phyloP scores from a whole-genome alignment of 1,284 basidiomycete species.

The Takashimella koratensis region DNA sequence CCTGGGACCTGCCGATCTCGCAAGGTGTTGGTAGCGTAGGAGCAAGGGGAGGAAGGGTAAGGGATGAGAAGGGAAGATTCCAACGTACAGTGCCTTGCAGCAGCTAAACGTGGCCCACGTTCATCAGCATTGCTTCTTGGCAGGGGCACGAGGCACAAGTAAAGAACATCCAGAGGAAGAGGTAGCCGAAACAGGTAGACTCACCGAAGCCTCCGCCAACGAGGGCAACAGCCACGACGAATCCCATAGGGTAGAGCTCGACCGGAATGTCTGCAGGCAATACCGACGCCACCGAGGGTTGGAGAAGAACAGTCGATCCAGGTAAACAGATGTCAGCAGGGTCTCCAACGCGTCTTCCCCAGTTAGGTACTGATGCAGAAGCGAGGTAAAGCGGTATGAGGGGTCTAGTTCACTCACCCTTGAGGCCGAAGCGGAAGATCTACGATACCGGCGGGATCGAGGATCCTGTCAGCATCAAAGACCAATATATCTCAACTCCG shows the following conservation, averaged over 20 bases:
- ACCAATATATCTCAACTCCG: not conserved
- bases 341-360: constrained; percentile 7
- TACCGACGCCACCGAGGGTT: not conserved
- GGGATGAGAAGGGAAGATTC: not conserved
- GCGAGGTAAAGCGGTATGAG: not conserved
- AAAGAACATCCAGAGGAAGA: too few relatives aligned
- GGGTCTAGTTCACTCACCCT: constrained; percentile 16
- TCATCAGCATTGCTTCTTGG: too few relatives aligned
- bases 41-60: not conserved
- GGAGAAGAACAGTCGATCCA: not conserved
- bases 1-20: too few relatives aligned
- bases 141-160: too few relatives aligned
- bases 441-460: constrained; percentile 12
- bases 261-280: constrained; percentile 42
- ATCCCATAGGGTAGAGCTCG: constrained; percentile 49
- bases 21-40: not conserved
- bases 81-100: not conserved
- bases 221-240: constrained; percentile 42
- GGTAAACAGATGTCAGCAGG: not conserved
- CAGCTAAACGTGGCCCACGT: too few relatives aligned
- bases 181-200: constrained; percentile 4
- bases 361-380: not conserved
- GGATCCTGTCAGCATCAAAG: not conserved
- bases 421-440: constrained; percentile 48
- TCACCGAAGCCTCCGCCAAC: constrained; percentile 40